Base-by-base conservation (phyloP, 345 rosid species). In the Brassica nigra region DNA sequence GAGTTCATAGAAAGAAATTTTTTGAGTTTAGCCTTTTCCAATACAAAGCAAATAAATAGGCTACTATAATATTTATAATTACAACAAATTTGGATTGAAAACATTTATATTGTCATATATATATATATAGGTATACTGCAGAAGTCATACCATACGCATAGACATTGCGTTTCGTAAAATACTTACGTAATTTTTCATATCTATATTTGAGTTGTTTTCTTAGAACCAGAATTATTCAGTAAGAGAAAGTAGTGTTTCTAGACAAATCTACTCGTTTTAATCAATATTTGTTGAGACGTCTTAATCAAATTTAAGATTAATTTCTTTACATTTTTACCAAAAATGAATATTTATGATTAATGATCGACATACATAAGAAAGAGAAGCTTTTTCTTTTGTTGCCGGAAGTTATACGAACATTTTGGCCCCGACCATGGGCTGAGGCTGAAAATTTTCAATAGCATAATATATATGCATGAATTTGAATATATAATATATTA, bases 371-470 rank as follows among this genome's bases (percentile, higher is more conserved):
- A n/a, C 15, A 71, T 72, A 71, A 65, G 67, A 66, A 68, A 65
- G 3, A 23, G 27, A 23, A 9, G 6, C 42, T 57, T 70, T 68
- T 20, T 55, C 54, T 23, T 72, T 72, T 78, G 54, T 47, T 47
- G 54, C 54, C 54, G 68, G 77, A 58, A 70, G 77, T 72, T 73
- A 73, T 78, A 78, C 14, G 20, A 78, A 73, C 82, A 73, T 31
- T 71, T 73, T 78, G 82, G 77, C 10, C 82, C 82, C 77, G 61
- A 78, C 68, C 71, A 65, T 71, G 65, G 36, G 68, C 57, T 34
- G 54, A 66, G 52, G n/a, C 59, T 66, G 59, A 20, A 4, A 1
- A 0, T 2, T 10, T 68, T 20, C 15, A 7, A 34, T 33, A 59
- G 11, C 65, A 34, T 62, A 20, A 62, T 28, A n/a, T 59, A 62